Evolutionary conservation across 108 stramenopile genomes (phyloP).

Genomic region (Skeletonema potamos): DNA sequence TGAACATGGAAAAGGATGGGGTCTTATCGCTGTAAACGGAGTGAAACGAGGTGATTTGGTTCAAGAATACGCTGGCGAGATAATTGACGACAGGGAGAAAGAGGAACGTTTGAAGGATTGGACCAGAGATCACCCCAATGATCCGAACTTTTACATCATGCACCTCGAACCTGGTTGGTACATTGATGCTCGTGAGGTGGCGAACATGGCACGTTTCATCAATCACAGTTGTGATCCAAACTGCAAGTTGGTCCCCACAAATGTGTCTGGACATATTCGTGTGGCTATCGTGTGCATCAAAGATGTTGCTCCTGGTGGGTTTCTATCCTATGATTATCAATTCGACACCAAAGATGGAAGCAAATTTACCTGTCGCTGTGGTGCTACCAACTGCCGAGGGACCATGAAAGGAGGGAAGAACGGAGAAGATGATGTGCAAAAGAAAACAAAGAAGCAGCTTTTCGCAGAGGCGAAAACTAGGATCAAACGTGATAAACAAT

Average conservation of each 20-base stretch:
- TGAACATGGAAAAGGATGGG: constrained; percentile 90
- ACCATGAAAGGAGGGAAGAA: constrained; percentile 69
- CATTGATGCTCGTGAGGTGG: constrained; percentile 88
- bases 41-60: constrained; percentile 76
- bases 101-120: constrained; percentile 68
- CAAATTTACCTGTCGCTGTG: constrained; percentile 77
- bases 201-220: constrained; percentile 89
- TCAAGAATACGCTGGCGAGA: constrained; percentile 91
- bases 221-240: constrained; percentile 96
- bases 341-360: constrained; percentile 73
- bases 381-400: constrained; percentile 74
- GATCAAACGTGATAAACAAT: constrained; percentile 57
- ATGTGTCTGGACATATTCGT: constrained; percentile 82
- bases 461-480: constrained; percentile 60
- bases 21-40: constrained; percentile 70
- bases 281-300: constrained; percentile 79
- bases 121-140: constrained; percentile 82
- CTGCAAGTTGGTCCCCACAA: constrained; percentile 80
- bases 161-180: constrained; percentile 77
- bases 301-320: constrained; percentile 79
- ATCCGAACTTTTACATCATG: constrained; percentile 97
- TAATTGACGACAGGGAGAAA: constrained; percentile 82
- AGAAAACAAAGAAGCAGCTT: constrained; percentile 40
- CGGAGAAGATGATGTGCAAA: constrained; percentile 16
- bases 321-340: constrained; percentile 92